These are phyloP conservation scores for Yamadazyma kitorensis DNA, from an alignment of 805 yeast species.

Conservation along the genomic window DNA sequence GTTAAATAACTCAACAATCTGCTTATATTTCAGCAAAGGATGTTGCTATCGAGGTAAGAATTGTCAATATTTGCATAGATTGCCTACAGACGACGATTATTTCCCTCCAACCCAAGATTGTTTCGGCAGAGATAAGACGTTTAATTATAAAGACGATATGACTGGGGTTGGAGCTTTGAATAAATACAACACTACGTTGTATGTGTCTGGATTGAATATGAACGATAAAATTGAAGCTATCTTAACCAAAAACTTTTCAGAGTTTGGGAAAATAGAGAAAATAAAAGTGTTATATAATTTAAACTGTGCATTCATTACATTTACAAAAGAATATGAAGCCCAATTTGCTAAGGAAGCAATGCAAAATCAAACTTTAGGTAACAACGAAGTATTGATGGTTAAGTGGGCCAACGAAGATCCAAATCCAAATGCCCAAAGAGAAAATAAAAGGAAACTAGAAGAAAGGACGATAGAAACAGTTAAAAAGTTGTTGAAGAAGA, in stretches of 20 bases:
- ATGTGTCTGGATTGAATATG: constrained; percentile 59
- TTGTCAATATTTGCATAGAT: constrained; percentile 75
- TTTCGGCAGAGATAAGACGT: constrained; percentile 85
- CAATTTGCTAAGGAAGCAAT: constrained; percentile 96
- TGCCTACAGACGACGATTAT: constrained; percentile 62
- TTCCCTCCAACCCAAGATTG: constrained; percentile 73
- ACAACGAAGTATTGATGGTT: constrained; percentile 62
- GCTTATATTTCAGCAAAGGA: constrained; percentile 87
- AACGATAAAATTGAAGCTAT: constrained; percentile 35
- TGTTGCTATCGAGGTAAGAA: constrained; percentile 75
- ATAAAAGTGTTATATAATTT: constrained; percentile 59
- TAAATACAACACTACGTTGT: constrained; percentile 67
- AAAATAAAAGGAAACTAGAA: constrained; percentile 49
- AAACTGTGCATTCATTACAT: constrained; percentile 79
- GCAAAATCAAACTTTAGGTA: constrained; percentile 71
- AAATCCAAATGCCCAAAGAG: constrained; percentile 58
- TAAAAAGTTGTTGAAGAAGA: constrained; percentile 30
- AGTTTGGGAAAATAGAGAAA: constrained; percentile 74
- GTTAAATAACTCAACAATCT: constrained; percentile 42
- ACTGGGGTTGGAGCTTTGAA: constrained; percentile 85
- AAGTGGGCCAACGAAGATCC: constrained; percentile 94
- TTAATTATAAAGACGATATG: constrained; percentile 88
- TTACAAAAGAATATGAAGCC: constrained; percentile 64
- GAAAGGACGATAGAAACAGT: constrained; percentile 56
- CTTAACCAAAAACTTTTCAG: constrained; percentile 49